These are phyloP conservation scores for Trametes versicolor DNA, from an alignment of 1,284 basidiomycete genomes.

Conservation along the genomic window DNA sequence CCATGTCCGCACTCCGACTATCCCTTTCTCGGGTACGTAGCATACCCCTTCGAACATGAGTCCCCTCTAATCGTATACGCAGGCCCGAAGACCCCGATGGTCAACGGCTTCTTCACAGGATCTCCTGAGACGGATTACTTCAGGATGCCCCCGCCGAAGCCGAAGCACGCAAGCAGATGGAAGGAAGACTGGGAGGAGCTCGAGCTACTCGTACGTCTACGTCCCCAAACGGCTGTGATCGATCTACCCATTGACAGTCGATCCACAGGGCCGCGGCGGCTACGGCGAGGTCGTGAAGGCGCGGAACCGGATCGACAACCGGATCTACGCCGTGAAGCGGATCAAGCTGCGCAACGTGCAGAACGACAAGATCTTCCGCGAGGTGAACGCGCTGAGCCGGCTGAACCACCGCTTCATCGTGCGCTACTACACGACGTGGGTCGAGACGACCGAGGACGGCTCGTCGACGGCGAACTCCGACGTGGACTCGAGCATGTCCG, in stretches of 20 bases:
- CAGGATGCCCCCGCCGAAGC: conserved; percentile 47
- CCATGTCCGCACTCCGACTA: conserved; percentile 44
- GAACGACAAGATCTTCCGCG: conserved; percentile 91
- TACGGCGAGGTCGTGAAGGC: conserved; percentile 97
- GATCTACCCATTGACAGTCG: not conserved
- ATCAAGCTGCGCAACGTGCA: conserved; percentile 84
- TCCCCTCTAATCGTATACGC: conserved; percentile 1
- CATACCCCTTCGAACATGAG: conserved; percentile 5
- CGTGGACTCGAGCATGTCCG: conserved; percentile 47
- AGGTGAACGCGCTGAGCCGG: conserved; percentile 89
- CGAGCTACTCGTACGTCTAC: conserved; percentile 67
- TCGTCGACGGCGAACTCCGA: conserved; percentile 59
- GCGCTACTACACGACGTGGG: conserved; percentile 89
- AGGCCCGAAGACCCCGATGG: conserved; percentile 60
- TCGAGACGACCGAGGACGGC: conserved; percentile 68
- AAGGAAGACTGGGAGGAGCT: conserved; percentile 89
- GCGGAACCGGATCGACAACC: conserved; percentile 81
- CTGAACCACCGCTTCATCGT: conserved; percentile 93
- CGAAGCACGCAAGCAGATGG: conserved; percentile 75
- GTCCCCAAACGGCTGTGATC: no score
- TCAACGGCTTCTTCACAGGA: conserved; percentile 47
- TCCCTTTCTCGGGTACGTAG: conserved; percentile 46
- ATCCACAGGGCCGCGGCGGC: conserved; percentile 83
- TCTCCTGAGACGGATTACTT: conserved; percentile 76
- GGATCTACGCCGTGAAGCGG: conserved; percentile 90